Percentiles rank a stretch among this genome's conserved stretches.
These are phyloP conservation scores for Chrysanthemum seticuspe DNA, from an alignment of 129 eudicot species.

Conservation along the genomic window DNA sequence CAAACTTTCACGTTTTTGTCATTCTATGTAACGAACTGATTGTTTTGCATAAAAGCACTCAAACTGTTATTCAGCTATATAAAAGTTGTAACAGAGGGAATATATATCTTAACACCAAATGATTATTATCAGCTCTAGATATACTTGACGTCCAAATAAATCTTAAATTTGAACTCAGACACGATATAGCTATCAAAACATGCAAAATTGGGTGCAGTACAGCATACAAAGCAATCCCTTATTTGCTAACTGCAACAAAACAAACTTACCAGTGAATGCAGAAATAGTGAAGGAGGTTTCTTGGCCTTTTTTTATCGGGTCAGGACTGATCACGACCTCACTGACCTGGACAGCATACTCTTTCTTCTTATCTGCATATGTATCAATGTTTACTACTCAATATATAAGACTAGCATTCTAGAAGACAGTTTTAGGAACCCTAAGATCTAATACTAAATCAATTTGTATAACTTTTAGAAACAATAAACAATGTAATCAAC, in stretches of 20 bases:
- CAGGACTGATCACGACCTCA: conserved; percentile 49
- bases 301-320: conserved; percentile 51
- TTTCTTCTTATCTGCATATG: conserved; percentile 48
- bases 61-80: neutral
- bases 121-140: neutral
- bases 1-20: too few relatives aligned
- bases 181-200: neutral
- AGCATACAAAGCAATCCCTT: neutral
- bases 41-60: too few relatives aligned
- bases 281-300: conserved; percentile 56
- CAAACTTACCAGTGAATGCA: conserved; percentile 53
- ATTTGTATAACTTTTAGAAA: too few relatives aligned
- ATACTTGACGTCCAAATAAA: neutral
- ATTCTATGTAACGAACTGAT: too few relatives aligned
- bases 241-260: neutral
- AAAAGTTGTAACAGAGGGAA: neutral
- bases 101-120: neutral
- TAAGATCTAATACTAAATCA: too few relatives aligned
- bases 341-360: conserved; percentile 44
- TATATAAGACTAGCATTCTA: neutral
- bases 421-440: too few relatives aligned
- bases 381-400: neutral
- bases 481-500: too few relatives aligned
- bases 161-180: neutral
- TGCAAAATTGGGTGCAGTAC: neutral